Percentiles rank a stretch among this genome's conserved stretches.
phyloP scores from a whole-genome alignment of 2,329 filamentous ascomycete genomes.

The Xylaria sp. region DNA sequence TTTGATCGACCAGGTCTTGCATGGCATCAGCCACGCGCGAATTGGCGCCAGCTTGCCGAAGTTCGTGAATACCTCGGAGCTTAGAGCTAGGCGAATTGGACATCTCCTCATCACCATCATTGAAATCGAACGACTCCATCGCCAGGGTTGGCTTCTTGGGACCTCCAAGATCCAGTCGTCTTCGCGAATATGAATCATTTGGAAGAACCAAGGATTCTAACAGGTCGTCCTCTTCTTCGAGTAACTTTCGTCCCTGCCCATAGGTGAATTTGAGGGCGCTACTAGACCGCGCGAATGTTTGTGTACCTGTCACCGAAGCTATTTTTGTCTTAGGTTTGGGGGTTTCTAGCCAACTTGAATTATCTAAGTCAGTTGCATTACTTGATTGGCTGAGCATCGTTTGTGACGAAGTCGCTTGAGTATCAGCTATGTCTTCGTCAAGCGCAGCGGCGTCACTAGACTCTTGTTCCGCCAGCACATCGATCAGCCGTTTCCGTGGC shows the following conservation, averaged over 20 bases:
- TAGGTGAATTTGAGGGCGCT: conserved; percentile 43
- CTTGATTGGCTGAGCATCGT: conserved; percentile 30
- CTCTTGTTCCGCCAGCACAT: conserved; percentile 39
- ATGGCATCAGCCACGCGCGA: conserved; percentile 70
- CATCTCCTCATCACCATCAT: conserved; percentile 53
- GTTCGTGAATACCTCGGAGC: conserved; percentile 68
- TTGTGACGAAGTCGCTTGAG: conserved; percentile 29
- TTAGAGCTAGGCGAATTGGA: conserved; percentile 52
- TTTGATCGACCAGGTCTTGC: conserved; percentile 66
- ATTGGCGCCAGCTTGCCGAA: conserved; percentile 69
- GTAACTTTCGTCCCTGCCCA: conserved; percentile 39
- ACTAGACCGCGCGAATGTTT: conserved; percentile 40
- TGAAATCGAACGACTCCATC: conserved; percentile 43
- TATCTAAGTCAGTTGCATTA: conserved; percentile 31
- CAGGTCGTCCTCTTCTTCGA: conserved; percentile 42
- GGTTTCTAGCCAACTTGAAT: conserved; percentile 33
- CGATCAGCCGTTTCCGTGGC: conserved; percentile 40
- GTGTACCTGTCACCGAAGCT: conserved; percentile 28
- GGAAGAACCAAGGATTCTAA: conserved; percentile 39
- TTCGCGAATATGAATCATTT: conserved; percentile 32
- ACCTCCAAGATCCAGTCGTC: conserved; percentile 40
- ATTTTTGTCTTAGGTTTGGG: conserved; percentile 32
- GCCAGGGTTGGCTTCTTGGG: conserved; percentile 34
- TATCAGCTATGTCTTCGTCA: conserved; percentile 27
- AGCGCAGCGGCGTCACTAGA: conserved; percentile 28